Evolutionary conservation across 495 filamentous ascomycete species (phyloP).

Genomic region (Penicillium canariense): DNA sequence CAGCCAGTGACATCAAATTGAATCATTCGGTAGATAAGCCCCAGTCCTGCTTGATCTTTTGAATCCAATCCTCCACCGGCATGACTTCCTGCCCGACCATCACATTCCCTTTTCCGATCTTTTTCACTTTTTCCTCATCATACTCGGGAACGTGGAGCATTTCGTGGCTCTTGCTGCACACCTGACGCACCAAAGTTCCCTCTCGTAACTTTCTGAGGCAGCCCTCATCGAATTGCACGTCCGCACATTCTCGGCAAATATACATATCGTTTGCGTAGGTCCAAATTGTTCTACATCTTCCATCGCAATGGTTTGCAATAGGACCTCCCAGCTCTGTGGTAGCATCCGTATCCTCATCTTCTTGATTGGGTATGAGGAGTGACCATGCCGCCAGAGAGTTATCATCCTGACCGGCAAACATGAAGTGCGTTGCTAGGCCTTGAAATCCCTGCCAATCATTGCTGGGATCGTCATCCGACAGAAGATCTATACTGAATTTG

Average conservation of each 20-base stretch:
- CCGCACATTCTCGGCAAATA: conserved; percentile 38
- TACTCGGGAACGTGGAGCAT: conserved; percentile 36
- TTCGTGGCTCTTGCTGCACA: conserved; percentile 36
- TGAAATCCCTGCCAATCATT: conserved; percentile 42
- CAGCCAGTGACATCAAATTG: too few species aligned
- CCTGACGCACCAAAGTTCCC: conserved; percentile 25
- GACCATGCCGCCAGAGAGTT: conserved; percentile 23
- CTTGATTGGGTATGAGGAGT: conserved; percentile 5
- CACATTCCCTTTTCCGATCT: conserved; percentile 26
- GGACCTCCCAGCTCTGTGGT: background rate
- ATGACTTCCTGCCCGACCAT: conserved; percentile 31
- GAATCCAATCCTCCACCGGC: conserved; percentile 35
- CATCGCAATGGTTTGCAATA: conserved; percentile 21
- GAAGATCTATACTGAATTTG: conserved; percentile 37
- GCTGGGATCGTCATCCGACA: conserved; percentile 41
- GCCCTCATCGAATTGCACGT: conserved; percentile 25
- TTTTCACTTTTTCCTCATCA: conserved; percentile 22
- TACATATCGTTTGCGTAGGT: conserved; percentile 27
- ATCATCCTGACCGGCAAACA: conserved; percentile 15
- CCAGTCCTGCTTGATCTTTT: conserved; percentile 9
- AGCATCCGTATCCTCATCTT: background rate
- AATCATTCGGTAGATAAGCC: too few species aligned
- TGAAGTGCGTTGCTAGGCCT: conserved; percentile 21
- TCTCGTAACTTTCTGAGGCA: conserved; percentile 29
- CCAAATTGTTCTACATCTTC: conserved; percentile 23